phyloP scores from a whole-genome alignment of 2,329 filamentous ascomycete species.

The Claviceps sp. region DNA sequence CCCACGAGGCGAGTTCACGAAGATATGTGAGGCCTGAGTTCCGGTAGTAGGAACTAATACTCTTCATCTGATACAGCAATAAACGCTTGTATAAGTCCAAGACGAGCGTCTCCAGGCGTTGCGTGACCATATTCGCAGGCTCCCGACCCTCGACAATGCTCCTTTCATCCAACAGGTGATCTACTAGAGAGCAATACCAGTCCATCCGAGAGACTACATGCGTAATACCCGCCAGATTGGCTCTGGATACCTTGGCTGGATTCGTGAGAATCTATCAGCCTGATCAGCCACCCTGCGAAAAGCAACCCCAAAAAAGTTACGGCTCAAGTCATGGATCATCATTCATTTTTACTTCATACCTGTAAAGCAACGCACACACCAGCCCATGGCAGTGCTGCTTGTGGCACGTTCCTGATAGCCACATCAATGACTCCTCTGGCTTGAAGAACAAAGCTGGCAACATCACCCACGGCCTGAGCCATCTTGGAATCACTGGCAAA shows the following conservation, averaged over 20 bases:
- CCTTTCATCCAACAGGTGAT: slow-evolving; percentile 6
- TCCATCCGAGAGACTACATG: slow-evolving; percentile 7
- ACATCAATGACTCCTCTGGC: slow-evolving; percentile 6
- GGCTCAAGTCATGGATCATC: neutral
- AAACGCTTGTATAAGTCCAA: slow-evolving; percentile 7
- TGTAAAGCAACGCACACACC: slow-evolving; percentile 8
- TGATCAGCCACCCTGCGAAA: neutral
- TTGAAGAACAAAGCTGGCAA: slow-evolving; percentile 6
- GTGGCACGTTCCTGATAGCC: slow-evolving; percentile 6
- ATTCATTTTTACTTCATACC: neutral
- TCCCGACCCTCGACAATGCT: slow-evolving; percentile 6
- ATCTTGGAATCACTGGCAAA: slow-evolving; percentile 6
- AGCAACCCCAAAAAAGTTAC: neutral
- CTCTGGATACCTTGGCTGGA: slow-evolving; percentile 5
- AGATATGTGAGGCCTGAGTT: slow-evolving; percentile 6
- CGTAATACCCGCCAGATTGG: slow-evolving; percentile 5
- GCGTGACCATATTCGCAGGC: slow-evolving; percentile 2
- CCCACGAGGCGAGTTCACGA: slow-evolving; percentile 6
- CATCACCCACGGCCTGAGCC: slow-evolving; percentile 6
- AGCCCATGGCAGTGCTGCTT: slow-evolving; percentile 7
- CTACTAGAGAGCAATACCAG: slow-evolving; percentile 7
- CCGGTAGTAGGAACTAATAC: slow-evolving; percentile 6
- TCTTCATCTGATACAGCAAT: slow-evolving; percentile 8
- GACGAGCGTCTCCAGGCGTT: slow-evolving; percentile 6
- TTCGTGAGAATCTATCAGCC: slow-evolving; percentile 7